phyloP scores from a whole-genome alignment of 768 basidiomycete species.

The Hygrocybe coccinea region DNA sequence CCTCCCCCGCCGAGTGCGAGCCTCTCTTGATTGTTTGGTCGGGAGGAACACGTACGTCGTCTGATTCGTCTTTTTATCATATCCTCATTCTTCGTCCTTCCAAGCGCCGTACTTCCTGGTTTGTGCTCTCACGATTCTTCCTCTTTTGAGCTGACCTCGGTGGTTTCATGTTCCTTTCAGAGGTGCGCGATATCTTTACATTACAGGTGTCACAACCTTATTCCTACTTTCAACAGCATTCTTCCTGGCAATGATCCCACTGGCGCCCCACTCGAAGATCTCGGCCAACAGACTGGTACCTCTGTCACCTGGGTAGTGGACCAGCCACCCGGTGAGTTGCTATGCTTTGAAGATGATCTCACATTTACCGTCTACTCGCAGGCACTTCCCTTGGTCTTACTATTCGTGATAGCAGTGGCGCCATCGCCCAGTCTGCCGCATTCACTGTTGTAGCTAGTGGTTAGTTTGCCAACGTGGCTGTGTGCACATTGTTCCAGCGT shows the following conservation, averaged over 20 bases:
- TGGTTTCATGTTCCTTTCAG: conserved; percentile 24
- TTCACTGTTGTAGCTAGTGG: conserved; percentile 48
- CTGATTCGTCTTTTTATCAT: not conserved
- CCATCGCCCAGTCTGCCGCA: conserved; percentile 42
- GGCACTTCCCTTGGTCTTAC: conserved; percentile 53
- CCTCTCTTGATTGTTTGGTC: conserved; percentile 51
- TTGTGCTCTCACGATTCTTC: conserved; percentile 24
- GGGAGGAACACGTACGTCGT: conserved; percentile 51
- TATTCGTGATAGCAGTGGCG: conserved; percentile 59
- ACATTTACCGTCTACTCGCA: conserved; percentile 17
- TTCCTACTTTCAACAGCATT: conserved; percentile 38
- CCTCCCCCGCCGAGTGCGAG: conserved; percentile 50
- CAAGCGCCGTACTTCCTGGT: conserved; percentile 65
- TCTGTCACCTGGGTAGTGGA: conserved; percentile 54
- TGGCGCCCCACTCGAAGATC: conserved; percentile 41
- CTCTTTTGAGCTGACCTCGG: not conserved
- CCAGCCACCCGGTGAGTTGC: conserved; percentile 39
- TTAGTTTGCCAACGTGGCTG: conserved; percentile 31
- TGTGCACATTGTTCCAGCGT: not conserved
- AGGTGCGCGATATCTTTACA: conserved; percentile 27
- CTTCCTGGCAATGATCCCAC: conserved; percentile 45
- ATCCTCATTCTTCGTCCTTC: conserved; percentile 6
- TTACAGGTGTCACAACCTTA: not conserved
- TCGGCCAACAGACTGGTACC: conserved; percentile 38
- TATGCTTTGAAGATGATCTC: not conserved